Percentiles rank a stretch among this genome's conserved stretches.
phyloP scores from a whole-genome alignment of 2,329 filamentous ascomycete genomes.

The Trichoderma atroviride region DNA sequence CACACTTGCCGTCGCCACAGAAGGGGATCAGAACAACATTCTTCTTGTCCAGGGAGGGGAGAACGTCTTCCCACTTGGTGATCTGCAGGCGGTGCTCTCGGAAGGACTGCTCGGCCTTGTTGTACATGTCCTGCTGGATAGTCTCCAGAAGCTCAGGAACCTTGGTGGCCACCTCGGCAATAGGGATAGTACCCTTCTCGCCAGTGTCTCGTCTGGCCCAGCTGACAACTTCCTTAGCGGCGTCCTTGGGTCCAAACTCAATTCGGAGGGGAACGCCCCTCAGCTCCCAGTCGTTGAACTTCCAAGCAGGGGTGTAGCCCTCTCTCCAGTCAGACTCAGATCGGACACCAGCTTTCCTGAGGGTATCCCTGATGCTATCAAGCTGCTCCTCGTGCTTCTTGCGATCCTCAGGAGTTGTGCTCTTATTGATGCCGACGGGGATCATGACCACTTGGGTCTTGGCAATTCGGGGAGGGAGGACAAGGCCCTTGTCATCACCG shows the following conservation, averaged over 20 bases:
- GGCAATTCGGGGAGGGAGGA: constrained; percentile 87
- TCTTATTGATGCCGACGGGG: constrained; percentile 90
- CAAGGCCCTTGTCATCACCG: constrained; percentile 91
- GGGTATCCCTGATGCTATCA: constrained; percentile 66
- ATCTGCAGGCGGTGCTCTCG: constrained; percentile 78
- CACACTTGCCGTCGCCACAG: constrained; percentile 80
- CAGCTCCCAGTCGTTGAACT: constrained; percentile 99
- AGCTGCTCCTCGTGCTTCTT: constrained; percentile 76
- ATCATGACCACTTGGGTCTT: constrained; percentile 86
- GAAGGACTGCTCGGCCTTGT: constrained; percentile 76
- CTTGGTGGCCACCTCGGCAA: constrained; percentile 71
- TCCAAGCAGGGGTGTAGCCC: constrained; percentile 92
- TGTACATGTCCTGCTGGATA: constrained; percentile 83
- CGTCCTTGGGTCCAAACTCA: constrained; percentile 95
- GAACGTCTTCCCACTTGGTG: constrained; percentile 87
- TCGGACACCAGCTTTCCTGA: constrained; percentile 75
- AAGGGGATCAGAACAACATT: constrained; percentile 91
- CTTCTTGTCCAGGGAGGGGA: constrained; percentile 86
- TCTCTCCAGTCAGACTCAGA: constrained; percentile 83
- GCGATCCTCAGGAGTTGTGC: constrained; percentile 78
- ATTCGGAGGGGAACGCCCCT: constrained; percentile 92
- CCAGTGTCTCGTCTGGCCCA: constrained; percentile 85
- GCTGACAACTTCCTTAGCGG: constrained; percentile 80
- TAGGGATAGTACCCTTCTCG: constrained; percentile 78
- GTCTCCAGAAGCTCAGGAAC: constrained; percentile 82